phyloP scores from a whole-genome alignment of 192 early-diverging fungal genomes.

The Coemansia sp. region DNA sequence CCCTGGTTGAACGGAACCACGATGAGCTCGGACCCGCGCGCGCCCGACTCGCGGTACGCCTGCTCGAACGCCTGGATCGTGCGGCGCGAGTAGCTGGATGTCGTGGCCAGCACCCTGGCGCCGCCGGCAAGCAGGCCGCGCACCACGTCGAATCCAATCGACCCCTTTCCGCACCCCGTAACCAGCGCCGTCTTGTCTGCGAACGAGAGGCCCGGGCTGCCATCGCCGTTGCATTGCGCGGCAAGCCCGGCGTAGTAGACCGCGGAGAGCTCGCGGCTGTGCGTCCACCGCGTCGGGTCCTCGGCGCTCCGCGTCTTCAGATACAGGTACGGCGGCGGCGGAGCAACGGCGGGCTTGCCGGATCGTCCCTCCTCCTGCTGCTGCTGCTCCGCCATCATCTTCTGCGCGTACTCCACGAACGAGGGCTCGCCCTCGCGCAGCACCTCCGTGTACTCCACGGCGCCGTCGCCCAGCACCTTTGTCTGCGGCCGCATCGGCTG shows the following conservation, averaged over 20 bases:
- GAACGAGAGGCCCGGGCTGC: constrained; percentile 70
- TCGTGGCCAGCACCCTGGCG: constrained; percentile 86
- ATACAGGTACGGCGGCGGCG: constrained; percentile 34
- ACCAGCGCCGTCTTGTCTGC: constrained; percentile 79
- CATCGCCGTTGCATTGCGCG: constrained; percentile 60
- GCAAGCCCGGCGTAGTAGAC: constrained; percentile 75
- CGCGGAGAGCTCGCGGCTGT: constrained; percentile 66
- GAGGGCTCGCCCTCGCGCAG: constrained; percentile 71
- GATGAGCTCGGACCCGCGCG: constrained; percentile 78
- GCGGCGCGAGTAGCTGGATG: constrained; percentile 78
- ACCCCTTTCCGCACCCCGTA: constrained; percentile 86
- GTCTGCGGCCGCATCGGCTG: constrained; percentile 78
- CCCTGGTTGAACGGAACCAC: constrained; percentile 93
- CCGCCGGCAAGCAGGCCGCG: constrained; percentile 88
- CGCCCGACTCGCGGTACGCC: constrained; percentile 83
- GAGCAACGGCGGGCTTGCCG: background rate
- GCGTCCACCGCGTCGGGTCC: constrained; percentile 61
- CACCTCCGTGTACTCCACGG: constrained; percentile 77
- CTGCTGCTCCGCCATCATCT: constrained; percentile 59
- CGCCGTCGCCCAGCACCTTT: constrained; percentile 67
- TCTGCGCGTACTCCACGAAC: constrained; percentile 82
- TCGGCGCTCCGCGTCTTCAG: constrained; percentile 7
- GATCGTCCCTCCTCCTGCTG: background rate
- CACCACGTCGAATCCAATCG: constrained; percentile 88
- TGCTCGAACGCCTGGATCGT: constrained; percentile 84